A percentile compares a stretch with the other conserved stretches of the same genome.
Evolutionary conservation across 2,329 filamentous ascomycete genomes (phyloP).

Genomic region (Pseudocercospora crystallina): DNA sequence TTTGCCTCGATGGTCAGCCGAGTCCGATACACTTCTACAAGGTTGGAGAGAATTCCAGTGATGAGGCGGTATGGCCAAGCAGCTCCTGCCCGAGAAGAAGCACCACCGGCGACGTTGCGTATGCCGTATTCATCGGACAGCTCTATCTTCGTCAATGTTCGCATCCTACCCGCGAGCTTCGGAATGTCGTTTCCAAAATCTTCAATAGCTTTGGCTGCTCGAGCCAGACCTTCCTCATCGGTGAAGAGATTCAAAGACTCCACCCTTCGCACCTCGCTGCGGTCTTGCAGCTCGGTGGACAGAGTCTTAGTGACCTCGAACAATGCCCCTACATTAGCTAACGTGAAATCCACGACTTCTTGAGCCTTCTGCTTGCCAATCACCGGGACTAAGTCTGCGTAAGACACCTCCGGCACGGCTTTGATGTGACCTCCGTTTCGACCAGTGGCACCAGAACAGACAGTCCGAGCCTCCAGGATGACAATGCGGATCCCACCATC

Average conservation of each 20-base stretch:
- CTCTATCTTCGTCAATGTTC: not conserved
- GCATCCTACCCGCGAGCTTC: not conserved
- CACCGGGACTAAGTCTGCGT: conserved; percentile 3
- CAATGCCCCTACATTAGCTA: conserved; percentile 13
- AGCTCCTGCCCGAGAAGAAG: conserved; percentile 13
- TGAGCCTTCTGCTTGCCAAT: conserved; percentile 8
- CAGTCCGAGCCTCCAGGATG: conserved; percentile 21
- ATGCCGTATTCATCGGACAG: conserved; percentile 7
- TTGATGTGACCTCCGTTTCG: conserved; percentile 22
- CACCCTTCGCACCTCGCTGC: conserved; percentile 12
- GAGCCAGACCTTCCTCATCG: conserved; percentile 1
- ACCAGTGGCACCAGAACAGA: conserved; percentile 20
- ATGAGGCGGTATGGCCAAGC: conserved; percentile 22
- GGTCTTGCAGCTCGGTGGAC: not conserved
- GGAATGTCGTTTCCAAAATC: conserved; percentile 3
- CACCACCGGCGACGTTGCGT: conserved; percentile 8
- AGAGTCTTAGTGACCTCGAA: conserved; percentile 5
- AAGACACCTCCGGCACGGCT: conserved; percentile 12
- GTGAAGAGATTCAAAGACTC: conserved; percentile 12
- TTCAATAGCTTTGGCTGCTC: not conserved
- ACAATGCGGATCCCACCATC: conserved; percentile 9
- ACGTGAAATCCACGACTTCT: conserved; percentile 13
- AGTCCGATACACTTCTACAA: conserved; percentile 1
- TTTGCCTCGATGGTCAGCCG: conserved; percentile 16
- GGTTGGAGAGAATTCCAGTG: conserved; percentile 10